These are phyloP conservation scores for Umbelopsis sp. DNA, from an alignment of 192 early-diverging fungal genomes.

Conservation along the genomic window DNA sequence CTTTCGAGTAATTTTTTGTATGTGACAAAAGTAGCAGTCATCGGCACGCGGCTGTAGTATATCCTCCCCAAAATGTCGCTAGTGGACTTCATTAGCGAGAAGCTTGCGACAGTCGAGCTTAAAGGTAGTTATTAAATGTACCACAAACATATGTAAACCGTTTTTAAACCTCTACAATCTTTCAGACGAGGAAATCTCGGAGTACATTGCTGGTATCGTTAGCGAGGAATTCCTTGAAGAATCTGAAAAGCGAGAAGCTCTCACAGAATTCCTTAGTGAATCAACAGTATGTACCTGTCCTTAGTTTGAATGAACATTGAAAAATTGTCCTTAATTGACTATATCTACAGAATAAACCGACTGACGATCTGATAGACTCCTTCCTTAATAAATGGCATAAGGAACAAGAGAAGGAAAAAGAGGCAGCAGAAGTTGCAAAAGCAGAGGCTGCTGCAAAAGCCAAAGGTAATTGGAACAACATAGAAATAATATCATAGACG, in stretches of 20 bases:
- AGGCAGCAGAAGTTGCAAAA: slow-evolving; percentile 38
- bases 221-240: slow-evolving; percentile 65
- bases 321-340: background rate
- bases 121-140: slow-evolving; percentile 20
- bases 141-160: background rate
- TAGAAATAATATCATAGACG: background rate
- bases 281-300: slow-evolving; percentile 40
- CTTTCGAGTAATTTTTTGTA: too few relatives aligned
- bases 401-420: slow-evolving; percentile 41
- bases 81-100: slow-evolving; percentile 28
- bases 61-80: slow-evolving; percentile 14
- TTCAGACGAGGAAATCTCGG: slow-evolving; percentile 43
- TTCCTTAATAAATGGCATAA: slow-evolving; percentile 50
- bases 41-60: too few relatives aligned
- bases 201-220: slow-evolving; percentile 70
- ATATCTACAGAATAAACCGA: slow-evolving; percentile 42
- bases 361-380: slow-evolving; percentile 43
- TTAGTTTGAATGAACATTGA: background rate
- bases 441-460: slow-evolving; percentile 25
- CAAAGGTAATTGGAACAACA: slow-evolving; percentile 10
- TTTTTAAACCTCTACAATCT: background rate
- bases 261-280: slow-evolving; percentile 70
- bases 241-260: slow-evolving; percentile 68
- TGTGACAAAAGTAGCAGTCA: too few relatives aligned
- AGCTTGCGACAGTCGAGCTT: slow-evolving; percentile 29